Base-by-base conservation (phyloP, 768 basidiomycete species). In the Rhodocollybia butyracea region DNA sequence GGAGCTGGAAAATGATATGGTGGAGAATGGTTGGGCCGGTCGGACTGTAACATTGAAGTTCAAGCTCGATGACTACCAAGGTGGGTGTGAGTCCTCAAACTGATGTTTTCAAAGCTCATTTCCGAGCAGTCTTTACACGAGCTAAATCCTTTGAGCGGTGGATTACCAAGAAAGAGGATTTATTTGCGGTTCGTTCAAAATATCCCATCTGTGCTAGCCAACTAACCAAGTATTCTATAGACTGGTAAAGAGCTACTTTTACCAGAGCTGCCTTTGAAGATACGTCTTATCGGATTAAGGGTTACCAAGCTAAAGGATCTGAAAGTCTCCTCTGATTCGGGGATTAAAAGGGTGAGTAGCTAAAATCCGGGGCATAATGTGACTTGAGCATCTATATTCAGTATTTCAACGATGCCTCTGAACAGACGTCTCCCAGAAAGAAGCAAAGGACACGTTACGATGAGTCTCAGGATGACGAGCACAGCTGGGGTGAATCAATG, bases 21-120 rank as follows among this genome's bases (percentile, higher is more conserved):
- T 76, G 26, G 69, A 78, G n/a, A 77, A 78, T 42, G 87, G 90
- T 29, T 99, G 93, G 86, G 80, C 84, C 6, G 96, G 93, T 7
- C 83, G 87, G 60, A 97, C 93, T 0, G 78, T 98, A 30, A 96
- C 92, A 0, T 77, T 98, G 47, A 97, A 96, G 68, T 94, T 87
- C 68, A 99, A 99, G 73, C 79, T 92, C 31, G 88, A 95, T 65
- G 94, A 86, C 1, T 98, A 86, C 68, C 84, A 96, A 76, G 86
- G 91, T 85, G 56, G 1, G 63, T 17, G 24, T 43, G 22, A 53
- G 22, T n/a, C n/a, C n/a, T n/a, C n/a, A n/a, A n/a, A n/a, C n/a
- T n/a, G n/a, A n/a, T n/a, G n/a, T n/a, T n/a, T n/a, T n/a, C n/a
- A n/a, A n/a, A n/a, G n/a, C 36, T 51, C 15, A 51, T 15, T 10